Conservation (phyloP, 129 eudicot genomes). For the Flaveria robusta region DNA sequence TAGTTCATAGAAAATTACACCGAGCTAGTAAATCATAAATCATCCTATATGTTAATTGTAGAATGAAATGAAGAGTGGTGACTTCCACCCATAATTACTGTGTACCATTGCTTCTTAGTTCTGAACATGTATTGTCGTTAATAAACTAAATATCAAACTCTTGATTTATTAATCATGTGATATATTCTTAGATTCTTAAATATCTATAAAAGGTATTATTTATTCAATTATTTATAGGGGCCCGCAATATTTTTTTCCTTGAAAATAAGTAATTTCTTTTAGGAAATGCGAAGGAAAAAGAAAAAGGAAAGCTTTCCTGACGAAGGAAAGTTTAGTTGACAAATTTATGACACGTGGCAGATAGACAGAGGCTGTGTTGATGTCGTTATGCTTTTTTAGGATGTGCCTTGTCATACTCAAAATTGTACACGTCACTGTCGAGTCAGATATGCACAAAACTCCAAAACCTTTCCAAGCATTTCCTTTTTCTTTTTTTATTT, state of each 20-base stretch:
- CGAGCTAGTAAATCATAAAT: too few species aligned
- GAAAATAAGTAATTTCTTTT: background rate
- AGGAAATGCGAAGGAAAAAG: slow-evolving; percentile 11
- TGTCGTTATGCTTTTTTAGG: slow-evolving; percentile 29
- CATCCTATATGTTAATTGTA: too few species aligned
- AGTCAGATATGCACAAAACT: slow-evolving; percentile 41
- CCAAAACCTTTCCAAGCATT: slow-evolving; percentile 39
- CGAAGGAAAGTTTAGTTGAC: slow-evolving; percentile 25
- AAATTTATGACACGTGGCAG: slow-evolving; percentile 38
- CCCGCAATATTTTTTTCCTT: background rate
- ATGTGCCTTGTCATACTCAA: slow-evolving; percentile 34
- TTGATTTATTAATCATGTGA: slow-evolving; percentile 10
- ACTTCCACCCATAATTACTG: too few species aligned
- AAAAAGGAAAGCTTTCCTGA: slow-evolving; percentile 28
- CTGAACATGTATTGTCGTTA: too few species aligned
- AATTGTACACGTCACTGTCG: slow-evolving; percentile 42
- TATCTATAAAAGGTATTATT: background rate
- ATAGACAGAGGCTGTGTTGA: slow-evolving; percentile 16
- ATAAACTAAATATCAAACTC: background rate
- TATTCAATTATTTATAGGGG: background rate
- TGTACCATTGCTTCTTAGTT: too few species aligned
- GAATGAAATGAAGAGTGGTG: too few species aligned
- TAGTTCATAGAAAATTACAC: too few species aligned
- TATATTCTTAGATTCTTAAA: background rate
- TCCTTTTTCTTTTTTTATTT: slow-evolving; percentile 5